Conservation (phyloP, 768 basidiomycete species). For the Calocybe indica region DNA sequence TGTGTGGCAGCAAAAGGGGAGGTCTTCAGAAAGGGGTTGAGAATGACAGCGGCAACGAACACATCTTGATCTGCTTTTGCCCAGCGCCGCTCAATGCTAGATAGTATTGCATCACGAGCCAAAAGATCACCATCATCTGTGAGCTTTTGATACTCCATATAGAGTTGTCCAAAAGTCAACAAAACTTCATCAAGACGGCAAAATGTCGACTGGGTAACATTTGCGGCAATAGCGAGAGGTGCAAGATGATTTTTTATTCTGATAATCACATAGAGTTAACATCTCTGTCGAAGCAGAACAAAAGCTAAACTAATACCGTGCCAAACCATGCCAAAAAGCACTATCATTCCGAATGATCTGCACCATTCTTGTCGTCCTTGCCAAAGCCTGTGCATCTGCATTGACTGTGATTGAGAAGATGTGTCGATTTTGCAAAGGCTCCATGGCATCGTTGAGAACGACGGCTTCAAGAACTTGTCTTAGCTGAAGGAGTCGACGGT, state of each 20-base stretch:
- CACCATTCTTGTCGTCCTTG: constrained; percentile 11
- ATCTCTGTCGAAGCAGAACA: background rate
- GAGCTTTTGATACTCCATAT: background rate
- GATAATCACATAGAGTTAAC: background rate
- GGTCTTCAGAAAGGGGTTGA: constrained; percentile 14
- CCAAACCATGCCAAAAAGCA: background rate
- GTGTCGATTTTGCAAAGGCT: no score
- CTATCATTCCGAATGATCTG: background rate
- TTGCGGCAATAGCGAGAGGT: constrained; percentile 13
- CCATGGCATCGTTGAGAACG: constrained; percentile 6
- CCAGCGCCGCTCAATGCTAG: constrained; percentile 15
- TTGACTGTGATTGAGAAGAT: no score
- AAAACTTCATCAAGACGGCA: background rate
- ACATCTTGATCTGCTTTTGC: constrained; percentile 17
- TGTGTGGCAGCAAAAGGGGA: constrained; percentile 6
- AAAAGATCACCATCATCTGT: background rate
- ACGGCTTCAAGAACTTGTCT: constrained; percentile 7
- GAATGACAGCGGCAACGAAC: constrained; percentile 19
- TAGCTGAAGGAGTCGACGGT: constrained; percentile 18
- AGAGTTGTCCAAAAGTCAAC: background rate
- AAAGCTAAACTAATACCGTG: background rate
- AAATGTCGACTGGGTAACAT: constrained; percentile 7
- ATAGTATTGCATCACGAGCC: constrained; percentile 1
- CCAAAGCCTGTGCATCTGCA: constrained; percentile 5
- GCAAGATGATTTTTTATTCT: constrained; percentile 13